Base-by-base conservation (phyloP, 2,329 filamentous ascomycete species). In the Hymenoscyphus scutula region DNA sequence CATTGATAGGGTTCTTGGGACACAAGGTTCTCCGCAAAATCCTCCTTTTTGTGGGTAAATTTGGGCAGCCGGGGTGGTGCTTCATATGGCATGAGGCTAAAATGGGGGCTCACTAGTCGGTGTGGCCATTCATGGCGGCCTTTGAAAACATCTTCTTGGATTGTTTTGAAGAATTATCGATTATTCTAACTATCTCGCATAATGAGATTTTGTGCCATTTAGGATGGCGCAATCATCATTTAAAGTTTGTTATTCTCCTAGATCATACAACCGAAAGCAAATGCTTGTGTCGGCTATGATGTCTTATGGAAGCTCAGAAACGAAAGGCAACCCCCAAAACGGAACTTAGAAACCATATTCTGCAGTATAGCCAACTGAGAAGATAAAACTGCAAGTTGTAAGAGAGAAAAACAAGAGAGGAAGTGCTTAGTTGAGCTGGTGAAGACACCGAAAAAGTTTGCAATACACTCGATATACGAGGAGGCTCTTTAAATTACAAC, bases 1-100 rank as follows among this genome's bases (percentile, higher is more conserved):
- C 5, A 53, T 11, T 53, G 19, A 6, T 38, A 6, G 8, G 17
- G 2, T 10, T 53, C 37, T 59, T 37, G 41, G 37, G n/a, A 6
- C n/a, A 19, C 45, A 53, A 53, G 57, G 57, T 59, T 59, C 57
- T 59, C 57, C 57, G 57, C 45, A 53, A 53, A 53, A 37, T 8
- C 6, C 13, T 23, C 27, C n/a, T n/a, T 37, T 25, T 11, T 29
- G 56, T 58, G 56, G 56, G n/a, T 58, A 58, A 58, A 59, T 53
- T 34, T 38, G 17, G 25, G 57, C 57, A 53, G 57, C 57, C 41
- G 41, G 30, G 11, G 30, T 32, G 17, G 45, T 10, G 37, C 15
- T 19, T 23, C 32, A 23, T 13, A 30, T 37, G 17, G 7, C 30
- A 59, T 23, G 27, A 53, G 57, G 57, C 57, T 59, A 59, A 59